Conservation (phyloP, 2,329 filamentous ascomycete genomes). For the Fusarium virguliforme region DNA sequence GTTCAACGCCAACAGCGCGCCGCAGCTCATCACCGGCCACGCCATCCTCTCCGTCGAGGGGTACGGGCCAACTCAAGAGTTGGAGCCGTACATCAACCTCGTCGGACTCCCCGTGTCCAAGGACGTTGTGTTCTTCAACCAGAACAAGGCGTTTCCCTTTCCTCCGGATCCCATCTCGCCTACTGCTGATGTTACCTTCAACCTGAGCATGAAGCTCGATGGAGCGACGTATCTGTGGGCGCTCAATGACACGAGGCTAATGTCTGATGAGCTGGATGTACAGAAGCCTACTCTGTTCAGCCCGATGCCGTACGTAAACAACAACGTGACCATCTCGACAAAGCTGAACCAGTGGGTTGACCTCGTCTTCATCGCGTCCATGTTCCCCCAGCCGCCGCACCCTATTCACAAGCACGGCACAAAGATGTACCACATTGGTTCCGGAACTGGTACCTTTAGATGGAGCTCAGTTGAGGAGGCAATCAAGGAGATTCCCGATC, state of each 20-base stretch:
- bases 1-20: slow-evolving; percentile 63
- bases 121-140: slow-evolving; percentile 62
- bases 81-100: slow-evolving; percentile 65
- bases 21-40: slow-evolving; percentile 70
- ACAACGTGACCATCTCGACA: slow-evolving; percentile 67
- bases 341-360: slow-evolving; percentile 69
- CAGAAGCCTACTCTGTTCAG: slow-evolving; percentile 64
- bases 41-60: slow-evolving; percentile 62
- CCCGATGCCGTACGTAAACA: slow-evolving; percentile 52
- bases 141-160: slow-evolving; percentile 62
- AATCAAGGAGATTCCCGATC: slow-evolving; percentile 60
- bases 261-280: slow-evolving; percentile 57
- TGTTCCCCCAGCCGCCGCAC: slow-evolving; percentile 66
- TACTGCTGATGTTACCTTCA: slow-evolving; percentile 63
- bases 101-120: slow-evolving; percentile 62
- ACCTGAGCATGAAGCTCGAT: slow-evolving; percentile 59
- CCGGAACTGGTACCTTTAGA: slow-evolving; percentile 65
- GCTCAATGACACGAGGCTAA: slow-evolving; percentile 63
- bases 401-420: slow-evolving; percentile 77
- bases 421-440: slow-evolving; percentile 72
- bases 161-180: slow-evolving; percentile 62
- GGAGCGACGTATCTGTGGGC: slow-evolving; percentile 69
- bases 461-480: slow-evolving; percentile 71
- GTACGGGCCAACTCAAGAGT: slow-evolving; percentile 44
- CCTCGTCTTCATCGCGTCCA: slow-evolving; percentile 65